Base-by-base conservation (phyloP, 345 rosid genomes). In the Salix suchowensis region DNA sequence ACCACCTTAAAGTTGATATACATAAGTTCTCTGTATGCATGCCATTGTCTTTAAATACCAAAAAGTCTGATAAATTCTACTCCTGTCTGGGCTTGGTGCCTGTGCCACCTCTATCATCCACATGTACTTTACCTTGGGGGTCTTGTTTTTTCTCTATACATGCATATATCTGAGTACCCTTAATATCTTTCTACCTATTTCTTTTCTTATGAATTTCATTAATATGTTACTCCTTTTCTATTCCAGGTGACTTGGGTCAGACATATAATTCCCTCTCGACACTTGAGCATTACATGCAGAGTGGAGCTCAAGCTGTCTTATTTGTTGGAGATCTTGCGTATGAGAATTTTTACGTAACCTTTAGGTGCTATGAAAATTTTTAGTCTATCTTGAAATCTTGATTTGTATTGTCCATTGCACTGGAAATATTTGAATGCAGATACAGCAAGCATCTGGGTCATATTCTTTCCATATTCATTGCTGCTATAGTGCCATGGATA, bases 241-340 rank as follows among this genome's bases (percentile, higher is more conserved):
- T 76, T 77, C 79, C 81, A 96, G 99, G 98, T 80, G 99, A 96
- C 83, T 74, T 96, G 85, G 99, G 99, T 28, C 99, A 96, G 82
- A 96, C 99, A 44, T 91, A 83, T 84, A 96, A 96, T 85, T 96
- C 99, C 68, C 84, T 92, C 36, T 92, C 99, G 65, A 93, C 99
- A 32, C 85, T 93, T 71, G 88, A 96, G 80, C 97, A 93, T 77
- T 93, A 88, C 82, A 85, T 93, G 94, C 82, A 89, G 75, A 92
- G 94, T 84, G 94, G 89, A 83, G 97, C 94, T 65, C 87, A 91
- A 67, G 80, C 97, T 71, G 95, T 93, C 48, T 86, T 96, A 67
- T 96, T 93, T 82, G 87, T 91, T 24, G 99, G 98, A 52, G 99
- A 96, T 82, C 98, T 96, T 80, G 86, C 97, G 76, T 96, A 96